Conservation (phyloP, 805 yeast species). For the Zygoascus bituminiphila region DNA sequence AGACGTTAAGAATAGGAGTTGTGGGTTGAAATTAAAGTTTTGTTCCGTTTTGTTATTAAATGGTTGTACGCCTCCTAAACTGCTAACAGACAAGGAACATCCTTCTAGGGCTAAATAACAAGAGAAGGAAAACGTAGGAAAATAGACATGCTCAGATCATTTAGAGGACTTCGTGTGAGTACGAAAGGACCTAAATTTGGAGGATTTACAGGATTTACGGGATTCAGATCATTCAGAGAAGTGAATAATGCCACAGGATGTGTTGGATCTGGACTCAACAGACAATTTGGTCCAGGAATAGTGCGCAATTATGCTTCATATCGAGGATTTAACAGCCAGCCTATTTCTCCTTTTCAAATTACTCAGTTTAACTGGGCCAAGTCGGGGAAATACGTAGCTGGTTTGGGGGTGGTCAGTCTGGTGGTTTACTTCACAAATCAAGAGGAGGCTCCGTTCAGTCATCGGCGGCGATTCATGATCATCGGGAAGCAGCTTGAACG, state of each 20-base stretch:
- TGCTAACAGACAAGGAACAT: too few species aligned
- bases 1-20: not conserved
- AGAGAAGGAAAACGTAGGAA: too few species aligned
- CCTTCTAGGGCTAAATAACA: too few species aligned
- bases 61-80: too few species aligned
- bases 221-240: too few species aligned
- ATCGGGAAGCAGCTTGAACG: constrained; percentile 58
- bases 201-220: too few species aligned
- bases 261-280: too few species aligned
- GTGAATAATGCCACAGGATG: too few species aligned
- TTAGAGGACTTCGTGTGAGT: too few species aligned
- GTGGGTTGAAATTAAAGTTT: not conserved
- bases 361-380: constrained; percentile 8
- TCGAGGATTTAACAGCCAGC: constrained; percentile 29
- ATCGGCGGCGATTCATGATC: constrained; percentile 63
- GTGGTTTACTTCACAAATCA: constrained; percentile 43
- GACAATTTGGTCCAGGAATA: too few species aligned
- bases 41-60: not conserved
- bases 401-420: constrained; percentile 25
- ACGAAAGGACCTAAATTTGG: too few species aligned
- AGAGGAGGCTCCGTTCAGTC: constrained; percentile 76
- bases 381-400: constrained; percentile 22
- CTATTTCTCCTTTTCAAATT: not conserved
- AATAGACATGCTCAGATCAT: too few species aligned
- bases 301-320: constrained; percentile 31